phyloP scores from a whole-genome alignment of 2,329 filamentous ascomycete species.

The Neocatenulostroma microsporum region DNA sequence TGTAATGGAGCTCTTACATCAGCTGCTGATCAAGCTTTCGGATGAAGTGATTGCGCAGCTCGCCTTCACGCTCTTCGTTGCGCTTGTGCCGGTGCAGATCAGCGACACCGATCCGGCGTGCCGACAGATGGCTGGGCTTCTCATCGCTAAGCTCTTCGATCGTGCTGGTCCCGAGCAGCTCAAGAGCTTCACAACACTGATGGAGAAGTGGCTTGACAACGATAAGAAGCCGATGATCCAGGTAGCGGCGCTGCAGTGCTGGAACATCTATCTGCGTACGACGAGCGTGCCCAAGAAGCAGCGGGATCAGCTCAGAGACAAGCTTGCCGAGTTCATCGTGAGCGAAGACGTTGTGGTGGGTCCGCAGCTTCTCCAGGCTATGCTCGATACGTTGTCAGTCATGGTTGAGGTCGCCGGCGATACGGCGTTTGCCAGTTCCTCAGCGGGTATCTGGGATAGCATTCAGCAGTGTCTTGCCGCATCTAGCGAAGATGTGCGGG shows the following conservation, averaged over 20 bases:
- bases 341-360: constrained; percentile 49
- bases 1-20: constrained; percentile 83
- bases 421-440: constrained; percentile 52
- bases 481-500: constrained; percentile 65
- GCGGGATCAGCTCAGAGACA: constrained; percentile 49
- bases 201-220: constrained; percentile 70
- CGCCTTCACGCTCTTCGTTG: constrained; percentile 72
- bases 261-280: constrained; percentile 72
- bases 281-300: constrained; percentile 59
- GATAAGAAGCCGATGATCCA: constrained; percentile 63
- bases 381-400: constrained; percentile 62
- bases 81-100: constrained; percentile 72
- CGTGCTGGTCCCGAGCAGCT: constrained; percentile 66
- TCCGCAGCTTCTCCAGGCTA: constrained; percentile 66
- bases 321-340: constrained; percentile 45
- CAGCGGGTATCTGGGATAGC: constrained; percentile 61
- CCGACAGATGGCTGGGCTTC: constrained; percentile 67
- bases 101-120: constrained; percentile 87
- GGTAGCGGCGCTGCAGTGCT: constrained; percentile 69
- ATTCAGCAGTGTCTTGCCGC: constrained; percentile 58
- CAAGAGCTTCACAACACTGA: constrained; percentile 60
- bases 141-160: constrained; percentile 74
- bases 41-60: constrained; percentile 77
- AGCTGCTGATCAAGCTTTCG: constrained; percentile 77
- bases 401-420: constrained; percentile 60